Evolutionary conservation across 169 alveolate species (phyloP), one percentile per base, ranked within the genome.

Genomic region (Amoebophrya sp.): DNA sequence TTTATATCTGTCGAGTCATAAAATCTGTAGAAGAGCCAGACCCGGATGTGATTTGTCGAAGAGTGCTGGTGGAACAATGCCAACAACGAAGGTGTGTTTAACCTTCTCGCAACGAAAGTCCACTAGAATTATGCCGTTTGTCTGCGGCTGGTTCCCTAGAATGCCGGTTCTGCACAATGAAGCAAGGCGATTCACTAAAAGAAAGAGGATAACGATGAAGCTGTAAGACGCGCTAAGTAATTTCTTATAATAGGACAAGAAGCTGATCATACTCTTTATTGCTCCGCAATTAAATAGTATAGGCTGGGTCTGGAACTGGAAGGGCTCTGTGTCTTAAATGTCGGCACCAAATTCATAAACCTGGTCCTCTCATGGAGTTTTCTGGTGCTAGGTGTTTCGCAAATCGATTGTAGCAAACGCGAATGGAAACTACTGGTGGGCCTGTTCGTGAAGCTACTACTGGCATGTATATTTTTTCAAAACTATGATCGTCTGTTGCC

Each of bases 361-460:
- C n/a, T n/a, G n/a, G n/a, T n/a, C n/a, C n/a, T n/a, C n/a, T n/a
- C n/a, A n/a, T n/a, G n/a, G n/a, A n/a, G n/a, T n/a, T n/a, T n/a
- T n/a, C n/a, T n/a, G n/a, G n/a, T n/a, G n/a, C n/a, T n/a, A n/a
- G 2, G 83, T 65, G 83, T 36, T 65, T 65, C 83, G 83, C 83
- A 36, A 65, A 65, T 10, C 83, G 83, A 36, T 65, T 65, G 83
- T 6, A 26, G 26, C 83, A 65, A 10, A 65, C 83, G 83, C 83
- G 83, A 36, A 65, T 29, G 33, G 36, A 1, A 36, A 65, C 26
- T 23, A 14, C 23, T 23, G 76, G 10, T 29, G 33, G 26, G 83
- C 83, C 83, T 36, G 36, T 26, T 29, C 33, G 2, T 6, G 83
- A 6, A 29, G 83, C 33, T 10, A 36, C 83, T 10, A 65, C 83